Base-by-base conservation (phyloP, 148 eudicot genomes). In the Diospyros lotus region DNA sequence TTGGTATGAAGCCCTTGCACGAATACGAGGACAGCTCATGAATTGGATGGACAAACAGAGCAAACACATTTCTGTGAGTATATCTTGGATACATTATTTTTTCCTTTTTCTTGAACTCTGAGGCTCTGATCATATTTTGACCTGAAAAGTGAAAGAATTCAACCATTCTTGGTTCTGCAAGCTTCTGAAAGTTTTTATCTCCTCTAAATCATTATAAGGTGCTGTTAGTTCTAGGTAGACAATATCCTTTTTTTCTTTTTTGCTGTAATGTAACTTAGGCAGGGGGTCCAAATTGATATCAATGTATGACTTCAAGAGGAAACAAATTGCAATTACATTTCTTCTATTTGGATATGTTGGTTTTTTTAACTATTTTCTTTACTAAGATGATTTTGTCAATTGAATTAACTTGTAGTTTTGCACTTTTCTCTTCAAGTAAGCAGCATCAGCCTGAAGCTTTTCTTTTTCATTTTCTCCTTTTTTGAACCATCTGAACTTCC, bases 1-100 rank as follows among this genome's bases (percentile, higher is more conserved):
- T n/a, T 95, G 99, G 99, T 93, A 95, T 83, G 99, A 95, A 77
- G 99, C 97, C 75, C 96, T 93, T 84, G 99, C 93, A 53, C 89
- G 99, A 68, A 93, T 92, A 84, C 85, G 96, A 76, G 84, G 71
- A 78, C 93, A 89, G 76, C 90, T 95, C 71, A 84, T 91, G 86
- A 87, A 89, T 76, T 95, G 99, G 99, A 95, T 93, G 90, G 99
- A 95, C 85, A 95, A 90, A 80, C 99, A 95, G 84, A 95, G 94
- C 83, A 95, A 95, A 88, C 99, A 95, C 85, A 75, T 95, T 64
- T 75, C 99, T 86, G 99, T 95, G 85, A 85, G 98, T 85, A 41
- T 63, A 45, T 61, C 64, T 50, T 11, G 17, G 13, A 46, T 51
- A 63, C 64, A 11, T 45, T 54, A 2, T 54, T 51, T 75, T 65